Evolutionary conservation across 2,329 filamentous ascomycete genomes (phyloP).

Genomic region (Moelleriella libera): DNA sequence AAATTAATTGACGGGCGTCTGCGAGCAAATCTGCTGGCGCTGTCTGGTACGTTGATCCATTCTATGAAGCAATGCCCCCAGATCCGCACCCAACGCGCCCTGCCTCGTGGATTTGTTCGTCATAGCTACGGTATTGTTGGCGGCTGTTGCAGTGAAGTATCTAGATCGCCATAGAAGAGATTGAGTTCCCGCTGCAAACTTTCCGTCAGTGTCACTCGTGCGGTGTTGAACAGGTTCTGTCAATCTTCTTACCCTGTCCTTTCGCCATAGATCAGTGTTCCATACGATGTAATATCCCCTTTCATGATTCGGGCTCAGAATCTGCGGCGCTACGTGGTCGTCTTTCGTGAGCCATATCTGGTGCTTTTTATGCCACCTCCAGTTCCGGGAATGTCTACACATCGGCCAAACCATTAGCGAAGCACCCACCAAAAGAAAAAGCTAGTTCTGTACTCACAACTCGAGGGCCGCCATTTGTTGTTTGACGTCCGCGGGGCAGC

Average conservation of each 20-base stretch:
- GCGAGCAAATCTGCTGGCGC: no score
- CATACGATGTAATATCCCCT: constrained; percentile 54
- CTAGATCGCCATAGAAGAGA: constrained; percentile 47
- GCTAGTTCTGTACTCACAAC: constrained; percentile 29
- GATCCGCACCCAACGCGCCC: not conserved
- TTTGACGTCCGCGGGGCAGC: constrained; percentile 46
- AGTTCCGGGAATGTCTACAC: constrained; percentile 46
- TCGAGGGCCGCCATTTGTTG: constrained; percentile 50
- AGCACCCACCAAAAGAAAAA: not conserved
- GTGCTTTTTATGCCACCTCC: constrained; percentile 55
- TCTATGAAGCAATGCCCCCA: not conserved
- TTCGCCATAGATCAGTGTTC: constrained; percentile 47
- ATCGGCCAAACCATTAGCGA: constrained; percentile 1
- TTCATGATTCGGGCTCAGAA: constrained; percentile 43
- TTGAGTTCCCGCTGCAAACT: constrained; percentile 43
- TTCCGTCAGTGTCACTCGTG: not conserved
- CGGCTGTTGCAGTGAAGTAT: constrained; percentile 27
- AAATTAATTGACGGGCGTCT: no score
- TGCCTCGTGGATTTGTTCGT: not conserved
- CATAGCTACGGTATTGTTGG: constrained; percentile 12
- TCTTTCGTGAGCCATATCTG: constrained; percentile 56
- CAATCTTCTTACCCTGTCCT: constrained; percentile 42
- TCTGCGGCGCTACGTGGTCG: constrained; percentile 48
- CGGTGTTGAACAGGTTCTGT: not conserved
- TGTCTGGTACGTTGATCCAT: not conserved